Percentiles rank a stretch among this genome's conserved stretches.
Conservation (phyloP, 169 alveolate genomes). For the Eimeria maxima region DNA sequence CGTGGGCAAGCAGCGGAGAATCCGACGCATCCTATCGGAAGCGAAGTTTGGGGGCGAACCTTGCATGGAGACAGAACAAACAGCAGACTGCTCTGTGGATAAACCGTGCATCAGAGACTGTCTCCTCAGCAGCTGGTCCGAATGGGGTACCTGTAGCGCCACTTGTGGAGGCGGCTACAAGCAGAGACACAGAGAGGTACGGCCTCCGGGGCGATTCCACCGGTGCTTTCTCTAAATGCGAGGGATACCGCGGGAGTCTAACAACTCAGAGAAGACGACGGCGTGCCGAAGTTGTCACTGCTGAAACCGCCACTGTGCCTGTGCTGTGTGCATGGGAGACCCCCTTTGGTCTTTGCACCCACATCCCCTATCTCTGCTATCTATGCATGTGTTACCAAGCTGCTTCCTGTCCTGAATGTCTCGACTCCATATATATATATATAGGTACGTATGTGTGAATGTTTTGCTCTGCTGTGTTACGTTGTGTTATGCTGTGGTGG, state of each 20-base stretch:
- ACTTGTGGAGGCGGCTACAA: conserved; percentile 87
- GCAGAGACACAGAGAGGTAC: conserved; percentile 64
- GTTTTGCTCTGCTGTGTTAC: no score
- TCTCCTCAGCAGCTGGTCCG: conserved; percentile 84
- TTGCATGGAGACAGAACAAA: conserved; percentile 66
- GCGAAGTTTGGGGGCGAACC: conserved; percentile 74
- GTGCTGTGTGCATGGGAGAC: background rate
- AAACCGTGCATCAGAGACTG: conserved; percentile 81
- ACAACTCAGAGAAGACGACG: background rate
- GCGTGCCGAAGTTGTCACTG: background rate
- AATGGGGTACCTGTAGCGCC: conserved; percentile 87
- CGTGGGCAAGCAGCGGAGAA: conserved; percentile 83
- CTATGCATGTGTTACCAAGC: background rate
- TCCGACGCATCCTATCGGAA: conserved; percentile 76
- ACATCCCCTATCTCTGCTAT: background rate
- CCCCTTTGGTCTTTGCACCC: background rate
- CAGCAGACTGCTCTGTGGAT: conserved; percentile 64
- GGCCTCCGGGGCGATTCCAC: background rate
- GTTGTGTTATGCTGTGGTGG: background rate
- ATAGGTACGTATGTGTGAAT: no score
- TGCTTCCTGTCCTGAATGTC: background rate
- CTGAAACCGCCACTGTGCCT: background rate
- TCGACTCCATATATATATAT: no score
- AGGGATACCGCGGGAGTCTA: background rate
- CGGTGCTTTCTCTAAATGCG: background rate